Evolutionary conservation across 768 basidiomycete species (phyloP).

Genomic region (Porpolomopsis calyptriformis): DNA sequence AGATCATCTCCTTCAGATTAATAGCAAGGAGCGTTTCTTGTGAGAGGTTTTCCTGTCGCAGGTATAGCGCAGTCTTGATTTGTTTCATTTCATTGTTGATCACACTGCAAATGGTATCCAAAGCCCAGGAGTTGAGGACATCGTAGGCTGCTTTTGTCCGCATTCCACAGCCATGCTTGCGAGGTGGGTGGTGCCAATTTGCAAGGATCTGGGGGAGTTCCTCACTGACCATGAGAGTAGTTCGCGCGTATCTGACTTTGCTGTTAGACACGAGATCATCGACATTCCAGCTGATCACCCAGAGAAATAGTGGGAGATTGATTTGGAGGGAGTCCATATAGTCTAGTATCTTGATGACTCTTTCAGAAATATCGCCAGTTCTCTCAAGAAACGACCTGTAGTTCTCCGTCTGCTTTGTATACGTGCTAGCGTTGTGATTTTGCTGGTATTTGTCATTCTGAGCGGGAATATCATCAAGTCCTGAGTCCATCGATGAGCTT

Average conservation of each 20-base stretch:
- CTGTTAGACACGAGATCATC: constrained; percentile 14
- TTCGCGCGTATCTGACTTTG: constrained; percentile 15
- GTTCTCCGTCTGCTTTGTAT: not conserved
- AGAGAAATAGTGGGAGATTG: constrained; percentile 20
- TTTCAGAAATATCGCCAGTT: constrained; percentile 1
- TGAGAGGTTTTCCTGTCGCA: constrained; percentile 9
- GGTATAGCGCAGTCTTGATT: constrained; percentile 2
- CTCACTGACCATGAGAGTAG: constrained; percentile 15
- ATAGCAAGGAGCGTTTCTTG: constrained; percentile 14
- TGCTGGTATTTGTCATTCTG: too few species aligned
- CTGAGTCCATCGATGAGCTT: not conserved
- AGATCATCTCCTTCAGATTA: constrained; percentile 7
- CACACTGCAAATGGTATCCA: constrained; percentile 8
- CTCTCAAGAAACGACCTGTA: not conserved
- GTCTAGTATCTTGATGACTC: constrained; percentile 4
- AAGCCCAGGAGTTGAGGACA: constrained; percentile 17
- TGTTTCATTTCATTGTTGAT: constrained; percentile 13
- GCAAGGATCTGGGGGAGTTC: constrained; percentile 18
- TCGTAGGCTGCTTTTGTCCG: constrained; percentile 12
- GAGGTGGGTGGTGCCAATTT: constrained; percentile 20
- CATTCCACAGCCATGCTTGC: constrained; percentile 11
- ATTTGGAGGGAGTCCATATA: constrained; percentile 12
- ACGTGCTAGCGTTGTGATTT: too few species aligned
- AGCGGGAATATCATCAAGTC: too few species aligned
- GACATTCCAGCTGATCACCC: constrained; percentile 25